A percentile compares a stretch with the other conserved stretches of the same genome.
Evolutionary conservation across 805 yeast genomes (phyloP).

Genomic region (Suhomyces prunicola): DNA sequence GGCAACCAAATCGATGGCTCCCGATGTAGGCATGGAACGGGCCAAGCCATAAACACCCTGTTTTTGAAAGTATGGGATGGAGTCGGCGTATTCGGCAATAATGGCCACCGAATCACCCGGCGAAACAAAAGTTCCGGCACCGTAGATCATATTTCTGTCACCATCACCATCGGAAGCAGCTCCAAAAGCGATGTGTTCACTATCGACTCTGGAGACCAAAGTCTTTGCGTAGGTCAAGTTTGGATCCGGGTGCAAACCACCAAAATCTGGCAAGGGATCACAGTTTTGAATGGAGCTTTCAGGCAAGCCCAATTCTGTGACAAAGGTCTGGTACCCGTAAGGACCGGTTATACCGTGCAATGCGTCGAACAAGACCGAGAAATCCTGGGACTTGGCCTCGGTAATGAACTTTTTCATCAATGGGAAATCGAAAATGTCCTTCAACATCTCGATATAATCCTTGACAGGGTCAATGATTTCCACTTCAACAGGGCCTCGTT

Average conservation of each 20-base stretch:
- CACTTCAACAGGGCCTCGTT: constrained; percentile 57
- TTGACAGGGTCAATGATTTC: constrained; percentile 81
- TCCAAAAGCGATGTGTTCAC: constrained; percentile 80
- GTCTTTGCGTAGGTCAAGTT: constrained; percentile 91
- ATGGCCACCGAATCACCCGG: constrained; percentile 99
- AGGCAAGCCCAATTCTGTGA: constrained; percentile 81
- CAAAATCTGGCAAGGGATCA: constrained; percentile 83
- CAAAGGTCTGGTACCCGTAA: constrained; percentile 80
- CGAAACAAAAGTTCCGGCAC: constrained; percentile 89
- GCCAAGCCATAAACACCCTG: constrained; percentile 91
- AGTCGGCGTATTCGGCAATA: constrained; percentile 86
- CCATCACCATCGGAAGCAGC: constrained; percentile 99
- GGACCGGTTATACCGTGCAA: constrained; percentile 97
- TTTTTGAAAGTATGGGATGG: constrained; percentile 86
- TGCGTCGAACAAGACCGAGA: constrained; percentile 81
- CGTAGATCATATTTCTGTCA: constrained; percentile 98
- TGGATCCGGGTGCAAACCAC: constrained; percentile 98
- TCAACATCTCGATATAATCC: constrained; percentile 76
- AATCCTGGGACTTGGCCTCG: constrained; percentile 46
- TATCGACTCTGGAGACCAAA: constrained; percentile 82
- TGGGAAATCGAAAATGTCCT: constrained; percentile 82
- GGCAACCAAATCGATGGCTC: constrained; percentile 91
- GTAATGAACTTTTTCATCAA: constrained; percentile 70
- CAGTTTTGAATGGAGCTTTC: constrained; percentile 70
- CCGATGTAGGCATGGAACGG: constrained; percentile 95